Percentiles rank a stretch among this genome's conserved stretches.
Evolutionary conservation across 192 early-diverging fungal species (phyloP).

Genomic region (Gamsiella multidivaricata): DNA sequence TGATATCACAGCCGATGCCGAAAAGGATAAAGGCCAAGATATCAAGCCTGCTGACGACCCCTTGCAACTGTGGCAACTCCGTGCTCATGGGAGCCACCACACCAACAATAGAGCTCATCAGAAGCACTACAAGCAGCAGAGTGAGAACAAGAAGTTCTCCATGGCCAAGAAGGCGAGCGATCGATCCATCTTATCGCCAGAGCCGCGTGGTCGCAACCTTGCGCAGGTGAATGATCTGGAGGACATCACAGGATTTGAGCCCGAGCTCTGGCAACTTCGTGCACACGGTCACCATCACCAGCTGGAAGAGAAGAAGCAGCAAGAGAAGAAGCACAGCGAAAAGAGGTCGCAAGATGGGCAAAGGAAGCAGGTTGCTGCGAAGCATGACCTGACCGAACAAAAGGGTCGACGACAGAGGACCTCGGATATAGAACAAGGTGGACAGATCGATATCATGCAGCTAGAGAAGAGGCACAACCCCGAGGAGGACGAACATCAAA

Average conservation of each 20-base stretch:
- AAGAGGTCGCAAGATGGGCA: not conserved
- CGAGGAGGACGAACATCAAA: conserved; percentile 32
- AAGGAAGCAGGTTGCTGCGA: not conserved
- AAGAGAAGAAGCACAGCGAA: not conserved
- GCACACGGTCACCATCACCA: conserved; percentile 30
- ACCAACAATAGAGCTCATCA: not conserved
- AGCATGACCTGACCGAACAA: too few species aligned
- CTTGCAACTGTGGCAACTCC: conserved; percentile 22
- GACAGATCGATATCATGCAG: not conserved
- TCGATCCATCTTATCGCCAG: not conserved
- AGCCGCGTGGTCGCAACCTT: not conserved
- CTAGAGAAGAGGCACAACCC: too few species aligned
- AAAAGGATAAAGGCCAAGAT: conserved; percentile 5
- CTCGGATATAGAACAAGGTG: too few species aligned
- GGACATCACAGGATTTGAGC: conserved; percentile 11
- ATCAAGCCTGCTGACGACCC: not conserved
- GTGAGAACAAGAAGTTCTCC: not conserved
- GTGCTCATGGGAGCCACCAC: conserved; percentile 33
- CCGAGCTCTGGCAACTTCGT: conserved; percentile 44
- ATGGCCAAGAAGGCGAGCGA: not conserved
- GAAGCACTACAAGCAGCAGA: not conserved
- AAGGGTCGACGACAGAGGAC: conserved; percentile 4
- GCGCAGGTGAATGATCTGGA: not conserved
- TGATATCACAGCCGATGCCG: conserved; percentile 4
- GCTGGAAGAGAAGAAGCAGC: conserved; percentile 9